These are phyloP conservation scores for Rosa persica DNA, from an alignment of 306 rosid genomes.

Conservation along the genomic window DNA sequence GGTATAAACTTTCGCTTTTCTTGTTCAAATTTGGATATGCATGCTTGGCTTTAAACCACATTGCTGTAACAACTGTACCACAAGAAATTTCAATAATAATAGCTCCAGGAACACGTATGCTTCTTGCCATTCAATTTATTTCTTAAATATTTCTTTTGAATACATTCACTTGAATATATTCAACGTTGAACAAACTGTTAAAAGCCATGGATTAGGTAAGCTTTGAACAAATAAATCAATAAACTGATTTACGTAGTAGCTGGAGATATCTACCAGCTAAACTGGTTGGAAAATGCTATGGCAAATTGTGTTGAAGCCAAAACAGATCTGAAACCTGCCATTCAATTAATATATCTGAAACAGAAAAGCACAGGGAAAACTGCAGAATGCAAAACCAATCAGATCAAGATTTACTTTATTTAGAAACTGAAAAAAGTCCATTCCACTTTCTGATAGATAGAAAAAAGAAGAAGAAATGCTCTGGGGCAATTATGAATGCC, in stretches of 20 bases:
- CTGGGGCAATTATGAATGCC: slow-evolving; percentile 15
- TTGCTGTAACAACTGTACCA: background rate
- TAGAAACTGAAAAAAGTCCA: slow-evolving; percentile 32
- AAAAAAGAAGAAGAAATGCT: background rate
- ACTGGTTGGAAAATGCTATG: background rate
- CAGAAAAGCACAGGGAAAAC: slow-evolving; percentile 26
- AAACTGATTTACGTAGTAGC: background rate
- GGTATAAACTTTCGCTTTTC: background rate
- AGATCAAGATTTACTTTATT: slow-evolving; percentile 35
- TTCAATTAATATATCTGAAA: slow-evolving; percentile 23
- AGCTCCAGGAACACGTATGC: background rate
- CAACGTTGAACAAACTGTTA: background rate
- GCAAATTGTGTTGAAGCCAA: slow-evolving; percentile 14
- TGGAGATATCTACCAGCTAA: background rate
- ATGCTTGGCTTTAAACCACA: background rate
- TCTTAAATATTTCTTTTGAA: background rate
- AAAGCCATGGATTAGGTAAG: background rate
- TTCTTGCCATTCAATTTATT: background rate
- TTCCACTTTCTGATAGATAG: slow-evolving; percentile 10
- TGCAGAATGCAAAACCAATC: slow-evolving; percentile 16
- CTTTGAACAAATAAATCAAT: background rate
- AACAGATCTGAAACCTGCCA: slow-evolving; percentile 21
- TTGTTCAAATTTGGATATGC: background rate
- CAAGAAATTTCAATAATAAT: background rate
- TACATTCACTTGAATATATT: background rate